Base-by-base conservation (phyloP, 2,329 filamentous ascomycete genomes). In the Fusarium denticulatum region DNA sequence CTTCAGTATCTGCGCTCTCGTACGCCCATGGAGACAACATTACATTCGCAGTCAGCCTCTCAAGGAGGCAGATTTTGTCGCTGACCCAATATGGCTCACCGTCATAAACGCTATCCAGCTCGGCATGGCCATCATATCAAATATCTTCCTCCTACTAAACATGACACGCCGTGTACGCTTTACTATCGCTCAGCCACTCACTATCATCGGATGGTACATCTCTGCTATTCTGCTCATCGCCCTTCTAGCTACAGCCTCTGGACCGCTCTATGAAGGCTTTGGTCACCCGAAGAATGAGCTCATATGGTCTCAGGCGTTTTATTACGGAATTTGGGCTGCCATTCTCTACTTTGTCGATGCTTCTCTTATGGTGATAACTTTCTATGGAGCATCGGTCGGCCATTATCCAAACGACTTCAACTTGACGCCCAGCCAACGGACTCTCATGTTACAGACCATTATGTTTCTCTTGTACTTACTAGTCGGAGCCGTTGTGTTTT, bases 391-490 rank as follows among this genome's bases (percentile, higher is more conserved):
- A 52, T 88, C 90, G 22, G 77, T 79, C 0, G 85, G 86, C 4
- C 92, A 94, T 74, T 97, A 97, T 77, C 88, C 88, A 12, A 92
- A 94, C 75, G 91, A 94, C 77, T 97, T 97, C 75, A 85, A 88
- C 74, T 86, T 97, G 30, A 95, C 93, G 1, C 89, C 91, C 60
- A 92, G 92, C 69, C 95, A 98, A 81, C 89, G 95, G 15, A 97
- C 94, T 0, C 85, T 98, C 28, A 97, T 98, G 86, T 83, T 97
- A 34, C 95, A 98, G 82, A 97, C 94, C 3, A 97, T 97, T 82
- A 85, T 93, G 62, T 94, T 97, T 79, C 91, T 97, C 58, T 83
- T 94, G 53, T 97, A 96, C 85, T 85, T 98, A 0, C 90, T 93
- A 1, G 82, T 94, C 5, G 95, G 95, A 2, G 94, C 92, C 1